phyloP scores from a whole-genome alignment of 805 yeast genomes.

The Metschnikowia picachoensis region DNA sequence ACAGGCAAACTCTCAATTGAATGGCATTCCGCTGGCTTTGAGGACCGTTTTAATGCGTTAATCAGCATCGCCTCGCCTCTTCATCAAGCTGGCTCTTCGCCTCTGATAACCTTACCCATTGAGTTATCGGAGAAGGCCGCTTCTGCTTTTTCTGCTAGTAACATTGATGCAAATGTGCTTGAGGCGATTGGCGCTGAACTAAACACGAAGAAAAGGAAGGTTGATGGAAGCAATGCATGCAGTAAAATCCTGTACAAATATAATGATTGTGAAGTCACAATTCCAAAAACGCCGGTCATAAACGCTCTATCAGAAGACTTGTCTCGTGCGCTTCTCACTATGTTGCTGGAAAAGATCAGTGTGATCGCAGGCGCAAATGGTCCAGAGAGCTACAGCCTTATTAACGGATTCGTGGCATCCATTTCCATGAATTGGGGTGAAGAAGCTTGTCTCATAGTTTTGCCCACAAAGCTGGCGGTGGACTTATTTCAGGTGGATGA shows the following conservation, averaged over 20 bases:
- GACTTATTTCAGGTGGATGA: conserved; percentile 5
- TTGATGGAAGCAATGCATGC: not conserved
- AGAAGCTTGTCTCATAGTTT: conserved; percentile 10
- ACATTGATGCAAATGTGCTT: not conserved
- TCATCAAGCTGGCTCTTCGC: not conserved
- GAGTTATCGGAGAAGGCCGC: too few species aligned
- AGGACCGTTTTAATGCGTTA: conserved; percentile 12
- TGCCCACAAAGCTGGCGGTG: conserved; percentile 13
- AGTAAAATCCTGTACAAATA: not conserved
- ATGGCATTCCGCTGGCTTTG: conserved; percentile 9
- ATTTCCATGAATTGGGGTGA: not conserved
- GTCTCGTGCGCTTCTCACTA: not conserved
- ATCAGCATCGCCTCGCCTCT: conserved; percentile 5
- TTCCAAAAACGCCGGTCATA: not conserved
- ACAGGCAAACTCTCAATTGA: not conserved
- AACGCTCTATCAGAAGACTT: not conserved
- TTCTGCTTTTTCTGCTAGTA: too few species aligned
- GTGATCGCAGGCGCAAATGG: not conserved
- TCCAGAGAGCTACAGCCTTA: not conserved
- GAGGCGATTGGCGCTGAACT: not conserved
- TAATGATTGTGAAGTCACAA: not conserved
- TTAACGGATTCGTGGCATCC: conserved; percentile 1
- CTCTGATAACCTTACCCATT: too few species aligned
- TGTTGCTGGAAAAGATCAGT: not conserved
- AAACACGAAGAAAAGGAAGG: not conserved